phyloP scores from a whole-genome alignment of 768 basidiomycete genomes.

The Hericium erinaceus region DNA sequence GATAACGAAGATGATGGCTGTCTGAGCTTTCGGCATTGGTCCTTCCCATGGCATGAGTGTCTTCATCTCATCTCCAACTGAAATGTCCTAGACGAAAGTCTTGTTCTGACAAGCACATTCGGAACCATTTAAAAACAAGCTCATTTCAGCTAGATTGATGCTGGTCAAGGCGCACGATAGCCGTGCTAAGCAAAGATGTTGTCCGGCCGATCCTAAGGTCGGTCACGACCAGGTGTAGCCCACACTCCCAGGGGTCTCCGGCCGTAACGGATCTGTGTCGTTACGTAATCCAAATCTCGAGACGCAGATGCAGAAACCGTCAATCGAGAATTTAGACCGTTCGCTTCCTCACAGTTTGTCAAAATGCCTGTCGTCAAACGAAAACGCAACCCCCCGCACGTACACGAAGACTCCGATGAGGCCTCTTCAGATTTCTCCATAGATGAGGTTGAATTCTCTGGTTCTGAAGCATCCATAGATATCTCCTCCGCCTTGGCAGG shows the following conservation, averaged over 20 bases:
- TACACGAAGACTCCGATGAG: background rate
- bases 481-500: slow-evolving; percentile 53
- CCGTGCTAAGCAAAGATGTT: too few species aligned
- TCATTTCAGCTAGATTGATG: too few species aligned
- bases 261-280: background rate
- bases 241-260: background rate
- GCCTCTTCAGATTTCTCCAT: background rate
- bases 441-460: background rate
- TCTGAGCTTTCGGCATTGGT: too few species aligned
- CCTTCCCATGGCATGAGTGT: too few species aligned
- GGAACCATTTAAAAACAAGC: too few species aligned
- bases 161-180: too few species aligned
- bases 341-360: background rate
- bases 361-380: background rate
- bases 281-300: slow-evolving; percentile 1
- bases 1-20: background rate
- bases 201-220: too few species aligned
- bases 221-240: background rate
- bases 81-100: too few species aligned
- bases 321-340: background rate
- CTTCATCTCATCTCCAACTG: too few species aligned
- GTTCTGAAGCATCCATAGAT: slow-evolving; percentile 40
- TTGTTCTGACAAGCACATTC: too few species aligned
- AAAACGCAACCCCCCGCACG: background rate
- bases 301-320: background rate